Base-by-base conservation (phyloP, 23 red algal genomes). In the Gracilariopsis chorda region DNA sequence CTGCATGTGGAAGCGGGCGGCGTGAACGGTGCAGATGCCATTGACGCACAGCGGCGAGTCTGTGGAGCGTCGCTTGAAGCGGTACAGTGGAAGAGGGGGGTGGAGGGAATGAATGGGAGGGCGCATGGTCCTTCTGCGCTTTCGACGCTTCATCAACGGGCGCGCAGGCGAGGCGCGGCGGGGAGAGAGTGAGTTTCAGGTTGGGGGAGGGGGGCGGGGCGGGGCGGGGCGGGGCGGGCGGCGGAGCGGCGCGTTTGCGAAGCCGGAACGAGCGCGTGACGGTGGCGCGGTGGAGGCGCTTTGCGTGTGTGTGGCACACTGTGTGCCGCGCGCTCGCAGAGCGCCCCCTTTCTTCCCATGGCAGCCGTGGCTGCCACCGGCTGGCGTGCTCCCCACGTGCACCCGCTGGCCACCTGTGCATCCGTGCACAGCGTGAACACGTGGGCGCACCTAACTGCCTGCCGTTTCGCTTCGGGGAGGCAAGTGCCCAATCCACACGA, bases 41-140 rank as follows among this genome's bases (percentile, higher is more conserved):
- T 84, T 75, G 23, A 92, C 61, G 61, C 89, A 92, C 14, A 92
- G 69, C 20, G 53, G 69, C 14, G 76, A 56, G 27, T 83, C 67
- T 2, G 89, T 37, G 78, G 79, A 69, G 77, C 78, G 89, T 51
- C 78, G 80, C 63, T 53, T 78, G 58, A 71, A 67, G 40, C 77
- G 78, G 27, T 78, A 42, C 23, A 76, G 63, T 7, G 77, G 78
- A 8, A 62, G 64, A 29, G 76, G 78, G 51, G 59, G 59, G 46
- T 83, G 78, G 37, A 69, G 49, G 11, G 63, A 60, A 29, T 83
- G 53, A 21, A 74, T 84, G 27, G 89, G 78, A 20, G 89, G 89
- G 65, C 78, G 89, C 89, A 84, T 78, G 24, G 80, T 84, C 78
- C 78, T 92, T 92, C 78, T 34, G 47, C 63, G 80, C 89, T 76